These are phyloP conservation scores for Sporobolomyces pararoseus DNA, from an alignment of 768 basidiomycete genomes.

Conservation along the genomic window DNA sequence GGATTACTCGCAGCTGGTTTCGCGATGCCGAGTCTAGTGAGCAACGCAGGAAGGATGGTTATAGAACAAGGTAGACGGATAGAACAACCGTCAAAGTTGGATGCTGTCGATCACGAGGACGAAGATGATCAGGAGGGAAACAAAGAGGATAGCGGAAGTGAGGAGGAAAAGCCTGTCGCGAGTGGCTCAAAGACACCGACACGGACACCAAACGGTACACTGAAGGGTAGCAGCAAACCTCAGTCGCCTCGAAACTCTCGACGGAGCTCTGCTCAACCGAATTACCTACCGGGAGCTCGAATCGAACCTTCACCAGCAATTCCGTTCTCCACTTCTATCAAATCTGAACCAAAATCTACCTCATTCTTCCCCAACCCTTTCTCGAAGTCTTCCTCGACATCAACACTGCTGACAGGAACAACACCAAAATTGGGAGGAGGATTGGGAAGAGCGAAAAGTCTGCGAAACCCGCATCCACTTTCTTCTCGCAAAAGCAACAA, in stretches of 20 bases:
- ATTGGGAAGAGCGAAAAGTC: conserved; percentile 5
- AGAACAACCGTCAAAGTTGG: conserved; percentile 19
- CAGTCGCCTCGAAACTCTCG: neutral
- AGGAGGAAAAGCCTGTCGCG: conserved; percentile 21
- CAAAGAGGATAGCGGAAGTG: conserved; percentile 35
- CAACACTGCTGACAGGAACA: neutral
- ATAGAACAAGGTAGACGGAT: conserved; percentile 81
- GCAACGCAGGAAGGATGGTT: conserved; percentile 74
- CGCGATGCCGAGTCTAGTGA: conserved; percentile 69
- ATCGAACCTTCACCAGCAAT: conserved; percentile 25
- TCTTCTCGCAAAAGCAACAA: neutral
- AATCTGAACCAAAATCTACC: neutral
- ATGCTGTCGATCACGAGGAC: conserved; percentile 46
- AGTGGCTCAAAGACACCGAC: neutral
- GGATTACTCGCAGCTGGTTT: conserved; percentile 73
- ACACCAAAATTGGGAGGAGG: neutral
- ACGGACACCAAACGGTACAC: neutral
- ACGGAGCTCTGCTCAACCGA: conserved; percentile 21
- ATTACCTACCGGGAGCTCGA: conserved; percentile 42
- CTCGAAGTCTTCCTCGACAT: neutral
- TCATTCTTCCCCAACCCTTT: conserved; percentile 19
- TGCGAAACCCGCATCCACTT: neutral
- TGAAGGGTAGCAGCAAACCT: conserved; percentile 12
- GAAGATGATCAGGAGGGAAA: conserved; percentile 37
- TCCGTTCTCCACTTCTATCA: neutral